Evolutionary conservation across 148 eudicot species (phyloP), one percentile per base, ranked within the genome.

Genomic region (Rhododendron ferrugineum): DNA sequence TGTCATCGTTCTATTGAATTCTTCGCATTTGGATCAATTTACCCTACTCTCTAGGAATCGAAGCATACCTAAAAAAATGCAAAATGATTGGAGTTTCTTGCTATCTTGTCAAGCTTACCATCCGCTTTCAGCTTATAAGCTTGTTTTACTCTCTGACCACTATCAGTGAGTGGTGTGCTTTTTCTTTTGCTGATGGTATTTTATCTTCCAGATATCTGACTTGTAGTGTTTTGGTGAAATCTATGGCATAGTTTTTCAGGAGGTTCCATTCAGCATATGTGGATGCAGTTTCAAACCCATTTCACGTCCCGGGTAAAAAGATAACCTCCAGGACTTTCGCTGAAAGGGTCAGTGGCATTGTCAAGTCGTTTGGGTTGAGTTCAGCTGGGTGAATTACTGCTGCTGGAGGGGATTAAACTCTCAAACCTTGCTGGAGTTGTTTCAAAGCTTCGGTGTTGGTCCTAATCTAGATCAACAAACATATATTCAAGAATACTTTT

Each of bases 201-300:
- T 32, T 20, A 50, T 11, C 44, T 18, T 72, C 85, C 60, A 79
- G 64, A 44, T 62, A 82, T 83, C 66, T 83, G 56, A 80, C 80
- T 85, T 62, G 66, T 72, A 9, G 28, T 78, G 62, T 30, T 30
- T 34, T 46, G 18, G n/a, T 76, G 26, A 34, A 37, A 60, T 14
- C 44, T n/a, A 47, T 16, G 76, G 28, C 44, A 36, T 86, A 97
- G 99, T 97, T 97, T 87, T 97, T 94, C 87, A 92, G 98, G 88
- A 95, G 90, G 88, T 97, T 97, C 88, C 99, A 97, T 78, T 90
- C 95, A 60, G 98, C 95, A 50, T 97, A 95, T 84, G 98, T 94
- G 49, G 98, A 97, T 89, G 99, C 99, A 60, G 98, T 97, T 70
- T 95, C 99, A 74, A 97, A 97, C 87, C 99, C 99, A 86, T 97